These are phyloP conservation scores for Triticum aestivum DNA, from an alignment of 176 grass and related monocot species.

Conservation along the genomic window DNA sequence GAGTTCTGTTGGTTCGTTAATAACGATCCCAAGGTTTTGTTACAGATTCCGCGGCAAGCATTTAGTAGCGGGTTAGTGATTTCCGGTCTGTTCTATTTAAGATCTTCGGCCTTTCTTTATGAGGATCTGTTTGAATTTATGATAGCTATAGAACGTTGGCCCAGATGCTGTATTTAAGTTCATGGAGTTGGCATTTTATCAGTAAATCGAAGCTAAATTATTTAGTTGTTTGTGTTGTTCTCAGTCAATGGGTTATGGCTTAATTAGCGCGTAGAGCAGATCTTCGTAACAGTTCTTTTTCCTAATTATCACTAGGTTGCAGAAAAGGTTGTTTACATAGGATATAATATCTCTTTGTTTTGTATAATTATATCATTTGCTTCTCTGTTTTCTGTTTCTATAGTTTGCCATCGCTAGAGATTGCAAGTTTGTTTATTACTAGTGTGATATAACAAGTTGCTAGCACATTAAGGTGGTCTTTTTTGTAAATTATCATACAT, in stretches of 20 bases:
- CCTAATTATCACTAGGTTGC: not conserved
- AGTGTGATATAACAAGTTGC: not conserved
- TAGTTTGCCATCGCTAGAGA: not conserved
- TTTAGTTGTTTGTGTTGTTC: not conserved
- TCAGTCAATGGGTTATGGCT: not conserved
- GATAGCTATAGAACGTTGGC: no score
- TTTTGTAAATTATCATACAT: not conserved
- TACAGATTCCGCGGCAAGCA: not conserved
- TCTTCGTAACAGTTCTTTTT: not conserved
- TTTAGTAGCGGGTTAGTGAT: not conserved
- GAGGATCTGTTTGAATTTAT: no score
- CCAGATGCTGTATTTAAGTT: not conserved
- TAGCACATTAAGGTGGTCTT: not conserved
- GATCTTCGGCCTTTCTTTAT: not conserved
- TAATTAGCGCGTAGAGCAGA: not conserved
- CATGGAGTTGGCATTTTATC: not conserved
- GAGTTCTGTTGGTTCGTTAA: not conserved
- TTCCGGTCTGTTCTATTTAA: not conserved
- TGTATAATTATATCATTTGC: no score
- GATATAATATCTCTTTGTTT: no score
- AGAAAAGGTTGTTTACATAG: not conserved
- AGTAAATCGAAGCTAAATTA: not conserved
- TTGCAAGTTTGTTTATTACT: not conserved
- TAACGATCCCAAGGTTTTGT: not conserved
- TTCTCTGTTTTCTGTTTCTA: no score